Conservation (phyloP, 2,329 filamentous ascomycete genomes). For the Lojkania enalia region DNA sequence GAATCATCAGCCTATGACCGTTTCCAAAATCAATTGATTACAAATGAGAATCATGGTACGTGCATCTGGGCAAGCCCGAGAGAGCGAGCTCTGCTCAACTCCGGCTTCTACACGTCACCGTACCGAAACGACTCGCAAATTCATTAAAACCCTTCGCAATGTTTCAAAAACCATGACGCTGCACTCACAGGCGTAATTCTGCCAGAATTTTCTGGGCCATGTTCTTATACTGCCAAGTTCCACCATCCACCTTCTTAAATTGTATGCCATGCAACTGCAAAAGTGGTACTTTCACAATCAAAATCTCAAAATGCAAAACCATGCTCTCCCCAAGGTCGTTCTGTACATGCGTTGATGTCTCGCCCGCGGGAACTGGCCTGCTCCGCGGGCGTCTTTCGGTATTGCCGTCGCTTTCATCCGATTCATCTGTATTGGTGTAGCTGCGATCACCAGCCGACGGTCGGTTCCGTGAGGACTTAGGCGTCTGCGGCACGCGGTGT, state of each 20-base stretch:
- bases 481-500: conserved; percentile 56
- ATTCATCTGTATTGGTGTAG: conserved; percentile 85
- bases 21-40: conserved; percentile 15
- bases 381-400: conserved; percentile 47
- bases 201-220: conserved; percentile 95
- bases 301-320: conserved; percentile 88
- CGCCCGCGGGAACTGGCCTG: conserved; percentile 64
- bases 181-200: conserved; percentile 71
- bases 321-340: conserved; percentile 84
- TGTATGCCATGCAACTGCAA: conserved; percentile 93
- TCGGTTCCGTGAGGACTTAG: conserved; percentile 50
- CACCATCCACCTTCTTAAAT: conserved; percentile 94
- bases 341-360: conserved; percentile 90
- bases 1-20: neutral
- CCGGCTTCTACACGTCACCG: too few relatives aligned
- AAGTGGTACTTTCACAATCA: conserved; percentile 95
- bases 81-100: too few relatives aligned
- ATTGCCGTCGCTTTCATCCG: conserved; percentile 70
- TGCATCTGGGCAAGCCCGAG: too few relatives aligned
- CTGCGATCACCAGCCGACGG: conserved; percentile 64
- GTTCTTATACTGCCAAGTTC: conserved; percentile 98
- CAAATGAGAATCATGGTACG: conserved; percentile 37
- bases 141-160: too few relatives aligned
- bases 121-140: too few relatives aligned
- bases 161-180: conserved; percentile 18